phyloP scores from a whole-genome alignment of 2,329 filamentous ascomycete genomes.

The Pseudogymnoascus sp. region DNA sequence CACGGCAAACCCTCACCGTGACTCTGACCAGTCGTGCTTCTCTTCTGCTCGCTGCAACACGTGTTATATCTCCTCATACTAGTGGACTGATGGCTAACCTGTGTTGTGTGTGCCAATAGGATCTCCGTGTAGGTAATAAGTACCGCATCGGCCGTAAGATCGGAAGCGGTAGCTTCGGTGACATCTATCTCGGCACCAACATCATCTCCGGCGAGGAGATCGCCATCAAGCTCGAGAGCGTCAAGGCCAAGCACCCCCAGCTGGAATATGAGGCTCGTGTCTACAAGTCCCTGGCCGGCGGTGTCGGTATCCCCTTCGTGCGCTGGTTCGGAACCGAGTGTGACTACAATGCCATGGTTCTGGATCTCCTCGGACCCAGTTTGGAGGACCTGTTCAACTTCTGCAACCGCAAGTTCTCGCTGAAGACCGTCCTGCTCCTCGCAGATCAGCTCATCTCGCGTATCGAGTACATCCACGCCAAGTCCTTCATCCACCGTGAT shows the following conservation, averaged over 20 bases:
- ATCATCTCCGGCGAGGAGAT: constrained; percentile 99
- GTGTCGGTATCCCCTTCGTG: constrained; percentile 96
- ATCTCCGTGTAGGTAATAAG: constrained; percentile 98
- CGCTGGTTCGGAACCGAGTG: constrained; percentile 99
- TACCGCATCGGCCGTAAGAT: constrained; percentile 99
- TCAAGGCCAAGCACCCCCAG: constrained; percentile 99
- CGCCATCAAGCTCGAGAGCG: constrained; percentile 97
- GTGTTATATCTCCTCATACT: background rate
- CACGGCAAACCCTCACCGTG: background rate
- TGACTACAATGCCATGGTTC: constrained; percentile 99
- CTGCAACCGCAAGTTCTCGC: constrained; percentile 98
- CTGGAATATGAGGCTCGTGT: constrained; percentile 98
- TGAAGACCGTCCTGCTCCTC: constrained; percentile 94
- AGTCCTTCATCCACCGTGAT: constrained; percentile 98
- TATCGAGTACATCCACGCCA: constrained; percentile 99
- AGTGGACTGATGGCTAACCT: constrained; percentile 2
- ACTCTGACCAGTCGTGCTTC: background rate
- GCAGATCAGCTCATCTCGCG: constrained; percentile 98
- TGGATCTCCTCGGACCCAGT: constrained; percentile 90
- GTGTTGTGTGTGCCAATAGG: constrained; percentile 43
- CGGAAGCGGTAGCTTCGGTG: constrained; percentile 92
- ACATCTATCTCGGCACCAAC: constrained; percentile 98
- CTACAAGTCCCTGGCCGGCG: constrained; percentile 81
- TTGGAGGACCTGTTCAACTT: constrained; percentile 99
- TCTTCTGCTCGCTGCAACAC: background rate